Percentiles rank a stretch among this genome's conserved stretches.
These are phyloP conservation scores for Carex kokanica DNA, from an alignment of 176 grass and related monocot species.

Conservation along the genomic window DNA sequence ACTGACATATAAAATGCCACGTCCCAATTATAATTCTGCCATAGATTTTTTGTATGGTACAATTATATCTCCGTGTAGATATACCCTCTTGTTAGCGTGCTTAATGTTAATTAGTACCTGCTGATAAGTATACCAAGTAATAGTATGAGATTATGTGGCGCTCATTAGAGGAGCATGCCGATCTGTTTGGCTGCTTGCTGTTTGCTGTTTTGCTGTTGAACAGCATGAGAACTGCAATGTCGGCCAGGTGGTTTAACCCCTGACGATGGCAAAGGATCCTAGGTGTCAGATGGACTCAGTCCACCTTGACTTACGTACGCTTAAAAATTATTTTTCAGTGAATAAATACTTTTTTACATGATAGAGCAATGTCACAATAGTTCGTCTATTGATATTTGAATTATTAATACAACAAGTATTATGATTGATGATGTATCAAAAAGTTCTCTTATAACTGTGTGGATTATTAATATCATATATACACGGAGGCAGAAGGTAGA, in stretches of 20 bases:
- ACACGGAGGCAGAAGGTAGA: too few species aligned
- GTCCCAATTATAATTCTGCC: background rate
- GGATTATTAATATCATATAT: background rate
- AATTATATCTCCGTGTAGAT: conserved; percentile 20
- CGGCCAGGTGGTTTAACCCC: conserved; percentile 27
- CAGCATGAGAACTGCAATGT: conserved; percentile 29
- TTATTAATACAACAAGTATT: background rate
- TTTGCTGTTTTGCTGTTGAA: background rate
- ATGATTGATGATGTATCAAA: background rate
- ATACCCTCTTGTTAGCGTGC: background rate
- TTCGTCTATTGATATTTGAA: background rate
- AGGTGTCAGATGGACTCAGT: background rate
- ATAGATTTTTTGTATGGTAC: background rate
- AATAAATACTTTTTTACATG: background rate
- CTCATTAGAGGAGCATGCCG: background rate
- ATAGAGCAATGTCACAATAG: background rate
- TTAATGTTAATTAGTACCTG: background rate
- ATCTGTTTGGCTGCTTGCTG: conserved; percentile 17
- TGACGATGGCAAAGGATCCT: background rate
- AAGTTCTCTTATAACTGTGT: background rate
- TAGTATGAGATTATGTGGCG: background rate
- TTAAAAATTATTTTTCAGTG: background rate
- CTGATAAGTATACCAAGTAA: background rate
- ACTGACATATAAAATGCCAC: background rate
- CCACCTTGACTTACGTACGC: background rate